Evolutionary conservation across 108 stramenopile genomes (phyloP).

Genomic region (Nitzschia inconspicua): DNA sequence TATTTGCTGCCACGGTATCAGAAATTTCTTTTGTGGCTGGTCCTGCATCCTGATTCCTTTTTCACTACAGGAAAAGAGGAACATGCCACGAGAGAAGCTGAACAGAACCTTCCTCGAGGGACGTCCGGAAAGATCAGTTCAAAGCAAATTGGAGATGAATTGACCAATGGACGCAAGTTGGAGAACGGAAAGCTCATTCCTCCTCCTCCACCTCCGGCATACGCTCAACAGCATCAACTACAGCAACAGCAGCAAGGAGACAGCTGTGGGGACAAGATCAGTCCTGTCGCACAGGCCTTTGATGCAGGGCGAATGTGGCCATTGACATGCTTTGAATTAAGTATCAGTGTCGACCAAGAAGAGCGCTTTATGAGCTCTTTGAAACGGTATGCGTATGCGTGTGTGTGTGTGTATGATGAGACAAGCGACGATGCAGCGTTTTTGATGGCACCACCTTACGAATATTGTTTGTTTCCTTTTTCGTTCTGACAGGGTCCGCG

Average conservation of each 20-base stretch:
- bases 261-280: constrained; percentile 10
- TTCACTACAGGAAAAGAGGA: constrained; percentile 56
- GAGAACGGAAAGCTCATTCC: constrained; percentile 12
- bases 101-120: constrained; percentile 13
- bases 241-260: background rate
- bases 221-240: background rate
- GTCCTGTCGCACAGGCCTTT: constrained; percentile 20
- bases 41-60: constrained; percentile 49
- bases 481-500: background rate
- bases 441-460: background rate
- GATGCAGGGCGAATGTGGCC: constrained; percentile 75
- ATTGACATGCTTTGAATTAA: constrained; percentile 72
- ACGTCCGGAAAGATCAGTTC: constrained; percentile 67
- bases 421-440: background rate
- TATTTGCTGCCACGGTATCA: constrained; percentile 65
- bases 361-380: constrained; percentile 57
- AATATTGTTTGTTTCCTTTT: background rate
- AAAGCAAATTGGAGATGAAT: constrained; percentile 79
- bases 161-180: constrained; percentile 46
- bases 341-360: constrained; percentile 85
- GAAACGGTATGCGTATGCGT: constrained; percentile 33
- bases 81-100: constrained; percentile 21
- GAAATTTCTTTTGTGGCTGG: constrained; percentile 67
- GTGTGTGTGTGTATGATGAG: background rate
- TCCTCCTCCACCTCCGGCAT: background rate